Evolutionary conservation across 495 filamentous ascomycete species (phyloP).

Genomic region (Penicillium herquei): DNA sequence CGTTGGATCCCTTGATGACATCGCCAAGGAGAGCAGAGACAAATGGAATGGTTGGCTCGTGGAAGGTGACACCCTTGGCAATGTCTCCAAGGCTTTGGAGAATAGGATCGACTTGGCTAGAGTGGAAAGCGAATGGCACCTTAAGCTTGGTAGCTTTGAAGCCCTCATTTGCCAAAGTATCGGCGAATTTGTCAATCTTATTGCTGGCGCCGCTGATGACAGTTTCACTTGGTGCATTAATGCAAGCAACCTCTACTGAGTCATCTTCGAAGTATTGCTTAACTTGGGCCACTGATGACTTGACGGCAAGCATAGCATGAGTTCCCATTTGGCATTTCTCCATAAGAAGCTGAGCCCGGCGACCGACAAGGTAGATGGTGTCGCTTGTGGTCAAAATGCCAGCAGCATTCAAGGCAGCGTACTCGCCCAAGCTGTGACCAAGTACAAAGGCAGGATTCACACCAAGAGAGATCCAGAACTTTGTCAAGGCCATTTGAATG

Average conservation of each 20-base stretch:
- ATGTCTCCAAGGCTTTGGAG: conserved; percentile 62
- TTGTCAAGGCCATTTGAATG: conserved; percentile 82
- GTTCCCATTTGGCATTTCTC: conserved; percentile 68
- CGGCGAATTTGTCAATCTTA: conserved; percentile 55
- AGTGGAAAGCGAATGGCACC: conserved; percentile 81
- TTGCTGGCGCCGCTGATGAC: conserved; percentile 48
- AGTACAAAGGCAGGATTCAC: conserved; percentile 73
- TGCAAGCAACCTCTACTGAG: conserved; percentile 48
- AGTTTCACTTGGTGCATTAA: conserved; percentile 50
- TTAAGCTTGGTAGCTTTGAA: conserved; percentile 69
- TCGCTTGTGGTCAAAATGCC: conserved; percentile 78
- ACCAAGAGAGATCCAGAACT: conserved; percentile 77
- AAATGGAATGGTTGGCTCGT: conserved; percentile 61
- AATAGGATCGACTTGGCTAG: conserved; percentile 75
- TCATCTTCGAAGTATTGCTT: conserved; percentile 26
- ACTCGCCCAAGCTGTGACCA: conserved; percentile 87
- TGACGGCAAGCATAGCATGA: conserved; percentile 59
- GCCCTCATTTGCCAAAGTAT: conserved; percentile 51
- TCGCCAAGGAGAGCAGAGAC: conserved; percentile 68
- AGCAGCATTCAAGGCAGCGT: conserved; percentile 78
- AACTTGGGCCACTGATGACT: conserved; percentile 34
- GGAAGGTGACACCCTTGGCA: conserved; percentile 58
- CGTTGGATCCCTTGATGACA: conserved; percentile 51
- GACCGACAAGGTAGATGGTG: conserved; percentile 76
- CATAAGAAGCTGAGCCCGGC: conserved; percentile 72